A percentile compares a stretch with the other conserved stretches of the same genome.
Evolutionary conservation across 441 rosid genomes (phyloP).

Genomic region (Adansonia gregorii): DNA sequence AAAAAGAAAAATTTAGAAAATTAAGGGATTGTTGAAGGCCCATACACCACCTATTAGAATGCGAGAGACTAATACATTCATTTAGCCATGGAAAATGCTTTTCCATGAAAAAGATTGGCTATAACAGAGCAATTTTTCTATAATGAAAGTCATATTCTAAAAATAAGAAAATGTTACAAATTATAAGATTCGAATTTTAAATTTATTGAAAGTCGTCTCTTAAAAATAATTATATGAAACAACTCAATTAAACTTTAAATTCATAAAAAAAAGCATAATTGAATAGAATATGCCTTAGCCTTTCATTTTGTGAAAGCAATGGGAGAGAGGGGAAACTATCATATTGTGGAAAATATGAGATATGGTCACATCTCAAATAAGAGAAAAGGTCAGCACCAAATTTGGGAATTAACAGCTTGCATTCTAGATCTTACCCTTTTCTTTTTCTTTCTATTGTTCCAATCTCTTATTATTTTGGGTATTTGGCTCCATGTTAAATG

Average conservation of each 20-base stretch:
- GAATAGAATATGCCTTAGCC: background rate
- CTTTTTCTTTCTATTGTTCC: no score
- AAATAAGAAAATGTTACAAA: no score
- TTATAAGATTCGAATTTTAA: no score
- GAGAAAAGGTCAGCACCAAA: background rate
- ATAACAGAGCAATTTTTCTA: no score
- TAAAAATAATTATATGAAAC: no score
- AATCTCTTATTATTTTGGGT: no score
- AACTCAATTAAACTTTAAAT: no score
- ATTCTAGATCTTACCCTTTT: background rate
- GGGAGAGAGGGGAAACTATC: background rate
- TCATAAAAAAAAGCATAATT: background rate
- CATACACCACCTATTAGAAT: conserved; percentile 24
- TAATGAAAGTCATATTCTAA: no score
- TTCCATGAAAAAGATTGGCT: background rate
- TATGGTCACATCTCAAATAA: background rate
- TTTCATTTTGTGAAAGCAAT: background rate
- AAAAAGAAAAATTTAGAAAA: background rate
- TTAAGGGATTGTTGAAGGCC: background rate
- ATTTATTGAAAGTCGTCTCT: no score
- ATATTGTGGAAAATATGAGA: background rate
- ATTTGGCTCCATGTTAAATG: background rate
- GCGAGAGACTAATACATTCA: background rate
- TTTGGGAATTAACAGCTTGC: background rate
- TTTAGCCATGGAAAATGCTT: background rate